These are phyloP conservation scores for Intubia oerlemansii DNA, from an alignment of 2,329 filamentous ascomycete species.

Conservation along the genomic window DNA sequence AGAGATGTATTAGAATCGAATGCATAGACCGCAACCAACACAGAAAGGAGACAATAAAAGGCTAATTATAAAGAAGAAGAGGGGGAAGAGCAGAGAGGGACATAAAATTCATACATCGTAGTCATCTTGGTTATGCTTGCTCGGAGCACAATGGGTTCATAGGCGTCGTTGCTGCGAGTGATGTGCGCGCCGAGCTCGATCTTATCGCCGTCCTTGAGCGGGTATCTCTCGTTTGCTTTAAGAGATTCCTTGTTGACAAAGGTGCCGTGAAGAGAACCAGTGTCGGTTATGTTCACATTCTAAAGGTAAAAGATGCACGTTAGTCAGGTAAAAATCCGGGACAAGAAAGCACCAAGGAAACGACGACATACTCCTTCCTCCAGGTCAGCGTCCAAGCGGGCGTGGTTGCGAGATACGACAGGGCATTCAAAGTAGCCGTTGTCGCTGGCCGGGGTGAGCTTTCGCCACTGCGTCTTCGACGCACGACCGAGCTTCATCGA, in stretches of 20 bases:
- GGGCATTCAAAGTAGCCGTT: constrained; percentile 52
- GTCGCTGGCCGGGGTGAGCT: constrained; percentile 14
- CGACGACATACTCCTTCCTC: constrained; percentile 19
- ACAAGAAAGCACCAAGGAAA: constrained; percentile 5
- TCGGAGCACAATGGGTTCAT: too few species aligned
- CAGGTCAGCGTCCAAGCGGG: constrained; percentile 25
- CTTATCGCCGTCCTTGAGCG: constrained; percentile 15
- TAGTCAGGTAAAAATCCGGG: background rate
- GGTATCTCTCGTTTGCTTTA: constrained; percentile 2
- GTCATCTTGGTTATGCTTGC: too few species aligned
- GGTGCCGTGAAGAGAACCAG: constrained; percentile 31
- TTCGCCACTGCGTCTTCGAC: constrained; percentile 22
- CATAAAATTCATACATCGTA: too few species aligned
- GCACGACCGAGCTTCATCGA: constrained; percentile 19
- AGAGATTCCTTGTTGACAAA: constrained; percentile 18
- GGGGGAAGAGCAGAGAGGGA: too few species aligned
- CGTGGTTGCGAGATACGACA: constrained; percentile 51
- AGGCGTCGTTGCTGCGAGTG: constrained; percentile 14
- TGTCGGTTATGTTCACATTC: constrained; percentile 23
- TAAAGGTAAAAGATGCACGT: constrained; percentile 10
- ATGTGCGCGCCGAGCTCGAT: constrained; percentile 20
- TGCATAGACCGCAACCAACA: too few species aligned
- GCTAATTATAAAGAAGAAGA: too few species aligned
- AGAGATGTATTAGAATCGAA: too few species aligned
- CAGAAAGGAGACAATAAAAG: too few species aligned